Base-by-base conservation (phyloP, 108 stramenopile genomes). In the Mediolabrus comicus region DNA sequence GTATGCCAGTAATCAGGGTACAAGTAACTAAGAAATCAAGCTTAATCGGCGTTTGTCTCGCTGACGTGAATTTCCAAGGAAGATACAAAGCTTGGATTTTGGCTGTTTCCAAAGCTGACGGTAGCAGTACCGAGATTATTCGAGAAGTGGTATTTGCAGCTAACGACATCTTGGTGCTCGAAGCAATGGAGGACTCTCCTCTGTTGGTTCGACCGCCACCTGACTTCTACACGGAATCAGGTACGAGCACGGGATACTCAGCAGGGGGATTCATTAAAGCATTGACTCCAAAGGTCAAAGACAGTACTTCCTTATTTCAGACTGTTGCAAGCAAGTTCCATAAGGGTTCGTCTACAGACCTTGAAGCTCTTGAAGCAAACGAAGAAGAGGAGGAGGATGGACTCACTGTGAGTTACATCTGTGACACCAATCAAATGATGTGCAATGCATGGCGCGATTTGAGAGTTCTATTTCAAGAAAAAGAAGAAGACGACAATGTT, bases 1-100 rank as follows among this genome's bases (percentile, higher is more conserved):
- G 93, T 9, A 36, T 90, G 49, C 70, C 71, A 4, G 93, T 95
- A 27, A 75, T 95, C 58, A 77, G 93, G 27, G 87, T 90, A 9
- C 61, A 52, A 14, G 89, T 95, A 14, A 74, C 73, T 22, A 41
- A 65, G 3, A 30, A 55, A 9, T 92, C 90, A 7, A 53, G 70
- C 6, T 64, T 95, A 31, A 77, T 77, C 39, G 90, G 90, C 2
- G 84, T 84, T 51, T 76, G 62, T 19, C 62, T 77, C 3, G 57
- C 65, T 13, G 79, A 87, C 39, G 77, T 86, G 4, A 59, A 88
- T 34, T 95, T 95, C 53, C 71, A 87, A 5, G 32, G 72, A 13
- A 56, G 19, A 5, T 95, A 87, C 83, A 81, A 84, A 63, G 89
- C 89, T 10, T 87, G 87, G 16, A 76, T 95, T 2, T 80, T 95